Evolutionary conservation across 352 stramenopile genomes (phyloP), one percentile per base, ranked within the genome.

Genomic region (Phytophthora brassicae): DNA sequence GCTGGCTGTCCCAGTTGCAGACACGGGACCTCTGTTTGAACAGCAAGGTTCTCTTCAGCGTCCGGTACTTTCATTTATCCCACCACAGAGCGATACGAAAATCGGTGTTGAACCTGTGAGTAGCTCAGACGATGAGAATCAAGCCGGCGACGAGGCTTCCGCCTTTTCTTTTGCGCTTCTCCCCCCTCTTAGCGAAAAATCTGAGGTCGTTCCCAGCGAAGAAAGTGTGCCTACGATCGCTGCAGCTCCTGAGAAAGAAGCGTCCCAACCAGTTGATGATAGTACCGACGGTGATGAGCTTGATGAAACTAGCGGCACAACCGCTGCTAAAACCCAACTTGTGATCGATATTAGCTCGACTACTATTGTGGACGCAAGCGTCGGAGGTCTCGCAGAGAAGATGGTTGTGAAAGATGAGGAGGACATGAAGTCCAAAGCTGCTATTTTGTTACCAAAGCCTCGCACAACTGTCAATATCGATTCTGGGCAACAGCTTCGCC

Each of bases 141-240:
- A 49, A 22, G 38, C 38, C 38, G 54, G 63, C 11, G 66, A 72
- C 35, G 59, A 60, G 17, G 12, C 47, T 31, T 65, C 48, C 35
- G 39, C 39, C 6, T 66, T 57, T 44, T 72, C 60, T 1, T 74
- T 68, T 66, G 53, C 62, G 2, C 33, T 71, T 28, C 49, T 76
- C 33, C 64, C 68, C 17, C 44, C 55, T n/a, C 31, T 64, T 22
- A 26, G 56, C 4, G 19, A 20, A 4, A 26, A 33, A 17, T 4
- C 19, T 38, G 41, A 20, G 23, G 35, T 13, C 17, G 41, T 35
- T 43, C 16, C 26, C 26, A 31, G 26, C 26, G 8, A 31, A 31
- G 8, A 31, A 31, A 8, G 8, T 8, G 26, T 31, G 26, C 8
- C 8, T 45, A 24, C 19, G 8, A 24, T 24, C 39, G 19, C 17